These are phyloP conservation scores for Tolypocladium tundrense DNA, from an alignment of 2,329 filamentous ascomycete genomes.

Conservation along the genomic window DNA sequence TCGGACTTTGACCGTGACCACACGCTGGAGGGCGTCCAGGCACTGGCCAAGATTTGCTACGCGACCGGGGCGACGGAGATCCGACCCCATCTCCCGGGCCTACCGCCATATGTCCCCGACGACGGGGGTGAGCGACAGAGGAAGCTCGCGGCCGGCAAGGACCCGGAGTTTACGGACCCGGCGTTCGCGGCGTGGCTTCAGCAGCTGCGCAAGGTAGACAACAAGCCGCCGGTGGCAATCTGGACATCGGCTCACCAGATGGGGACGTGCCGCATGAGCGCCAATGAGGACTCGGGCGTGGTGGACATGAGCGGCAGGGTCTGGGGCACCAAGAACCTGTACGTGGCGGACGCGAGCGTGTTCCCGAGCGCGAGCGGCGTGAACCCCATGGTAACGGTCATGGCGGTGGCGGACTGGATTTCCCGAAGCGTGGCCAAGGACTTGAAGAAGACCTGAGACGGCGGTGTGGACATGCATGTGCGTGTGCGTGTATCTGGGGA, in stretches of 20 bases:
- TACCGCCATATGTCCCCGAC: slow-evolving; percentile 49
- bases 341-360: slow-evolving; percentile 64
- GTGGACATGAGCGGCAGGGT: slow-evolving; percentile 49
- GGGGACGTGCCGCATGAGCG: slow-evolving; percentile 66
- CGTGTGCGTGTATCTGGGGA: background rate
- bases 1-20: slow-evolving; percentile 64
- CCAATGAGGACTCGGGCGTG: slow-evolving; percentile 38
- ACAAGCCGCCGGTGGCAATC: slow-evolving; percentile 37
- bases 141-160: slow-evolving; percentile 11
- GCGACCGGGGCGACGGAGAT: slow-evolving; percentile 75
- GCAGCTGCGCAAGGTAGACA: slow-evolving; percentile 35
- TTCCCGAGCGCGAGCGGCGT: slow-evolving; percentile 70
- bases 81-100: slow-evolving; percentile 49
- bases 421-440: slow-evolving; percentile 29
- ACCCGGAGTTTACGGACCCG: slow-evolving; percentile 44
- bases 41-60: slow-evolving; percentile 66
- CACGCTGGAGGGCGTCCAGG: slow-evolving; percentile 61
- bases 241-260: slow-evolving; percentile 72
- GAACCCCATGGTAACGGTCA: slow-evolving; percentile 71
- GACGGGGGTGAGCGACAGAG: slow-evolving; percentile 11
- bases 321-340: slow-evolving; percentile 57
- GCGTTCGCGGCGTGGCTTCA: slow-evolving; percentile 53
- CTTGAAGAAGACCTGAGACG: background rate
- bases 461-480: background rate
- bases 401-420: slow-evolving; percentile 61